Base-by-base conservation (phyloP, 2,329 filamentous ascomycete genomes). In the Apiospora arundinis region DNA sequence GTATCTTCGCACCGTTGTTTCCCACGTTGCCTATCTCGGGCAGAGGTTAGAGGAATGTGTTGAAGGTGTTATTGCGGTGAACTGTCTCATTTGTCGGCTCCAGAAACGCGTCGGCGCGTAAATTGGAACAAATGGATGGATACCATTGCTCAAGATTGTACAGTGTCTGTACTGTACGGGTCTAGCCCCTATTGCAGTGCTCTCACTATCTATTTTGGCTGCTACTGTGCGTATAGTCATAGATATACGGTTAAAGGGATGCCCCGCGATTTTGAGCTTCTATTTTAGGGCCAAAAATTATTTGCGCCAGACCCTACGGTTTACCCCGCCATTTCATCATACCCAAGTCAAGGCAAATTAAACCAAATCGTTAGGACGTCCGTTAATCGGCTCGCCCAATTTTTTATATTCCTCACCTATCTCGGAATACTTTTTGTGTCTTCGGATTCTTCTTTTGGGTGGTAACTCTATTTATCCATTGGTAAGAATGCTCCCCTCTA, bases 261-360 rank as follows among this genome's bases (percentile, higher is more conserved):
- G 70, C 70, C 70, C 70, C 70, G 70, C 70, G 70, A 63, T 69
- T 28, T 6, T 23, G 32, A 18, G 32, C 25, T 28, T 56, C 42
- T 40, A 45, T 32, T 32, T 45, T 67, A 67, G 65, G 25, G 44
- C n/a, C 65, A 63, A 63, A 63, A 63, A 63, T 63, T 63, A 63
- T 63, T n/a, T 40, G 56, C 56, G 56, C 56, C 56, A 60, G 56
- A 63, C 52, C 52, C 52, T 60, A n/a, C 32, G 11, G 21, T 63
- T 52, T 63, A 63, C 56, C 56, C 56, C 56, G 56, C 65, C 65
- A 67, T 67, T 45, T 37, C 40, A 67, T 46, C 40, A 45, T 67
- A 25, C 65, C 65, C 23, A 67, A 45, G 40, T 25, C 65, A 45
- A 67, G 14, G 4, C 44, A 67, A 67, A 45, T 21, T n/a, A 67